Evolutionary conservation across 2,329 filamentous ascomycete genomes (phyloP), one percentile per base, ranked within the genome.

Genomic region (Trichoderma polysporum): DNA sequence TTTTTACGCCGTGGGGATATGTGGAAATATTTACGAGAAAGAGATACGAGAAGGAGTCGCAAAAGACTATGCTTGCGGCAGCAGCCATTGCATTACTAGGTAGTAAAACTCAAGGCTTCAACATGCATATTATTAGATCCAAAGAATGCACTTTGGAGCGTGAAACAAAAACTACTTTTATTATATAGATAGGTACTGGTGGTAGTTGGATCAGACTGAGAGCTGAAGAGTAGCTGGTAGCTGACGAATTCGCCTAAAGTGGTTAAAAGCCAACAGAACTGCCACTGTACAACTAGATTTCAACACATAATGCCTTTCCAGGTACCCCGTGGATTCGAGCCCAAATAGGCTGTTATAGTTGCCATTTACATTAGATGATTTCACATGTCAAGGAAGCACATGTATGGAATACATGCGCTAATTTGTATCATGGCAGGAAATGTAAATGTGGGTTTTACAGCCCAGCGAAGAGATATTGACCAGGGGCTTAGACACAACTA

Each of bases 351-450:
- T 31, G 5, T 12, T n/a, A 50, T 27, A 22, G 4, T 13, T 4
- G 15, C n/a, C 13, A 17, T 31, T 25, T 27, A 2, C 3, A 50
- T 25, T 19, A 12, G 29, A 50, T 4, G 45, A 9, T 59, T 49
- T 61, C 58, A 61, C 58, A 61, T 61, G 58, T 50, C 31, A 47
- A 50, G 15, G n/a, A 61, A n/a, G 22, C n/a, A 15, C 15, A 19
- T n/a, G 8, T n/a, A 19, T 2, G 27, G 9, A 45, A 4, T 49
- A 27, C 1, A 61, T 61, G 58, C 58, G 58, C 41, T 50, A 61
- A 61, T 50, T 61, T 50, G 12, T n/a, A n/a, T 27, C 45, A 33
- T 9, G 13, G 31, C 41, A 6, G 29, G 2, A 15, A 19, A 39
- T 17, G 5, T 19, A 61, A 29, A n/a, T 50, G 29, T 37, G 58